Evolutionary conservation across 306 rosid species (phyloP).

Genomic region (Malus fusca): DNA sequence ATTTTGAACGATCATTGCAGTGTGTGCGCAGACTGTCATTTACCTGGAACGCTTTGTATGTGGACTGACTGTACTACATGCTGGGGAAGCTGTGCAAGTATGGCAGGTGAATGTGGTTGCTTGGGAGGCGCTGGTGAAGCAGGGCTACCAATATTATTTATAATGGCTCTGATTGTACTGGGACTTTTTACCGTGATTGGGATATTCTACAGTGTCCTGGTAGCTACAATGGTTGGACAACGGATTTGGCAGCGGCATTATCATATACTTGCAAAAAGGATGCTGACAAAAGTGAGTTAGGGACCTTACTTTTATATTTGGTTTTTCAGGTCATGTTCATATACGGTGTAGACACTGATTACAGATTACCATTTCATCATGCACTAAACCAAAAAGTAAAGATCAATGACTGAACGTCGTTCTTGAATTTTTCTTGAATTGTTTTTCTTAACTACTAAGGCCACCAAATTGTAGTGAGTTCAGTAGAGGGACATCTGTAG

Average conservation of each 20-base stretch:
- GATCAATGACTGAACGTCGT: neutral
- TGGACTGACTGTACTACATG: conserved; percentile 99
- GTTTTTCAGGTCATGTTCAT: neutral
- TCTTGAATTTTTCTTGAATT: neutral
- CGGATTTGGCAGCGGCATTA: conserved; percentile 98
- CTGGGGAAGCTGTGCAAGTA: conserved; percentile 94
- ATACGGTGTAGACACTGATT: conserved; percentile 4
- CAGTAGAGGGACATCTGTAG: conserved; percentile 2
- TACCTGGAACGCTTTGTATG: conserved; percentile 97
- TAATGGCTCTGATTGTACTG: conserved; percentile 79
- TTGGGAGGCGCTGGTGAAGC: conserved; percentile 99
- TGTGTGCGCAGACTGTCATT: conserved; percentile 96
- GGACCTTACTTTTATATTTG: conserved; percentile 8
- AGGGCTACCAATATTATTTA: conserved; percentile 75
- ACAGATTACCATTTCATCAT: neutral
- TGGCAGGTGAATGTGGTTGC: conserved; percentile 96
- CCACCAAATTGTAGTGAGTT: conserved; percentile 3
- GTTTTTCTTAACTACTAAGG: neutral
- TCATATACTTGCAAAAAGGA: conserved; percentile 97
- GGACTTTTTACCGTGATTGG: conserved; percentile 94
- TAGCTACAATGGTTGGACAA: conserved; percentile 99
- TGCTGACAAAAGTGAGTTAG: conserved; percentile 79
- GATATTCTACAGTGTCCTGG: conserved; percentile 94
- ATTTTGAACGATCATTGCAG: conserved; percentile 35
- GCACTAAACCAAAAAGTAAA: conserved; percentile 7